Evolutionary conservation across 495 filamentous ascomycete genomes (phyloP).

Genomic region (Aspergillus nidulans): DNA sequence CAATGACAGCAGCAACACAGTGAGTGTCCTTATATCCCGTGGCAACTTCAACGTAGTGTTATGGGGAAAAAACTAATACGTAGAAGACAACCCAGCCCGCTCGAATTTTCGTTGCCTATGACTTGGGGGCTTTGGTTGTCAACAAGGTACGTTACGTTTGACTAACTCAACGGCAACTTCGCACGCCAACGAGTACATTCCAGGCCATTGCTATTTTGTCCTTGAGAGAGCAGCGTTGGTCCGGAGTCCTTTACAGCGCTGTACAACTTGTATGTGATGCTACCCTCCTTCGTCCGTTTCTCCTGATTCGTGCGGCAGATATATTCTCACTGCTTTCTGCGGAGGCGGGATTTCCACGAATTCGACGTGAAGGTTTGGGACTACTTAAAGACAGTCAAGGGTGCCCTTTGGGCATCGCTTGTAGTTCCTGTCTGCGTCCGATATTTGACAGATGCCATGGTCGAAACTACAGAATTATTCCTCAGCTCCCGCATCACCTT

Average conservation of each 20-base stretch:
- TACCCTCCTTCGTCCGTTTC: too few species aligned
- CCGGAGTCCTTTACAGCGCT: neutral
- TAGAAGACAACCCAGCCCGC: neutral
- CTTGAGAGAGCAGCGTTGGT: neutral
- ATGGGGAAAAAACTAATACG: neutral
- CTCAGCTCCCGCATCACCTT: neutral
- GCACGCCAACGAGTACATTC: neutral
- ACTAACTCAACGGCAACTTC: neutral
- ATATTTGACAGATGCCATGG: neutral
- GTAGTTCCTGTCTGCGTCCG: neutral
- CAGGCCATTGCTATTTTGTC: neutral
- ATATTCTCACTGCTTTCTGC: neutral
- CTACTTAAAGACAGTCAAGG: neutral
- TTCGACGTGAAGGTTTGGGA: neutral
- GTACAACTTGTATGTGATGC: neutral
- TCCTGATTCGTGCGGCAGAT: neutral
- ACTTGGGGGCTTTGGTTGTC: neutral
- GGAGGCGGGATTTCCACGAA: neutral
- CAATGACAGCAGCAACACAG: neutral
- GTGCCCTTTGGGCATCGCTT: neutral
- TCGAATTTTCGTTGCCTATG: neutral
- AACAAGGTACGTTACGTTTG: neutral
- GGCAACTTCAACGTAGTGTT: neutral
- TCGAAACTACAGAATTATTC: neutral
- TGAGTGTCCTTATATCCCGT: neutral